These are phyloP conservation scores for Naematelia aurantialba DNA, from an alignment of 768 basidiomycete genomes.

Conservation along the genomic window DNA sequence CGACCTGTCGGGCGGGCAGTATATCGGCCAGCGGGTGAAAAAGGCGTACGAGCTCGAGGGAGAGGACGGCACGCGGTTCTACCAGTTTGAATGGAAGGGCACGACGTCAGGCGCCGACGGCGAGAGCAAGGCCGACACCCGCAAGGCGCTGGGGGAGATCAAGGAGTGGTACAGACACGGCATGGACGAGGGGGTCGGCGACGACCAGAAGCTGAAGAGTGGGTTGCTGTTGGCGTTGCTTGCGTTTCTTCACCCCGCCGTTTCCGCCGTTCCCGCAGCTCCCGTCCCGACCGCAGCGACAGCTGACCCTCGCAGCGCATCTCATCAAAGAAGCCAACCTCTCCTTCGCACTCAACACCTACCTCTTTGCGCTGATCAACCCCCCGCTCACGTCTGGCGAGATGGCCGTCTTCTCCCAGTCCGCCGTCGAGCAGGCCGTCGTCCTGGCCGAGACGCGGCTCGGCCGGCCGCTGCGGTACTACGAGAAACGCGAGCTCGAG, in stretches of 20 bases:
- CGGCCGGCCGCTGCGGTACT: conserved; percentile 7
- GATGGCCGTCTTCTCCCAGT: not conserved
- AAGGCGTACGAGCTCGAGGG: conserved; percentile 66
- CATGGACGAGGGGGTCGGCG: conserved; percentile 43
- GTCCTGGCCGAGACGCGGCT: not conserved
- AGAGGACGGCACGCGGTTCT: conserved; percentile 63
- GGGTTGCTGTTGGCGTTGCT: conserved; percentile 5
- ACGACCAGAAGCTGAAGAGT: conserved; percentile 41
- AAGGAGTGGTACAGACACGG: conserved; percentile 57
- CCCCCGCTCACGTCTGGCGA: conserved; percentile 6
- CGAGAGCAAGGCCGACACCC: too few relatives aligned
- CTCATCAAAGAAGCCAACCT: conserved; percentile 44
- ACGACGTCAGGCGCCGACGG: conserved; percentile 46
- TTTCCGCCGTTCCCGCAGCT: not conserved
- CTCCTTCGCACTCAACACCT: conserved; percentile 39
- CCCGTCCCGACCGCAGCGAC: not conserved
- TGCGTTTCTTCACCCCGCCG: not conserved
- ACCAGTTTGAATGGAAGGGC: conserved; percentile 58
- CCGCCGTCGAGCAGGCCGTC: not conserved
- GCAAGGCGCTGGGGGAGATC: conserved; percentile 60
- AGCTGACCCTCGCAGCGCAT: conserved; percentile 14
- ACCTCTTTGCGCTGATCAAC: conserved; percentile 38
- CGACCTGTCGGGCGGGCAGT: conserved; percentile 74
- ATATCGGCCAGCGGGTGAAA: conserved; percentile 61
- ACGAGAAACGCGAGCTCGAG: conserved; percentile 10